phyloP scores from a whole-genome alignment of 208 protist species.

The Trypanosoma caninum region DNA sequence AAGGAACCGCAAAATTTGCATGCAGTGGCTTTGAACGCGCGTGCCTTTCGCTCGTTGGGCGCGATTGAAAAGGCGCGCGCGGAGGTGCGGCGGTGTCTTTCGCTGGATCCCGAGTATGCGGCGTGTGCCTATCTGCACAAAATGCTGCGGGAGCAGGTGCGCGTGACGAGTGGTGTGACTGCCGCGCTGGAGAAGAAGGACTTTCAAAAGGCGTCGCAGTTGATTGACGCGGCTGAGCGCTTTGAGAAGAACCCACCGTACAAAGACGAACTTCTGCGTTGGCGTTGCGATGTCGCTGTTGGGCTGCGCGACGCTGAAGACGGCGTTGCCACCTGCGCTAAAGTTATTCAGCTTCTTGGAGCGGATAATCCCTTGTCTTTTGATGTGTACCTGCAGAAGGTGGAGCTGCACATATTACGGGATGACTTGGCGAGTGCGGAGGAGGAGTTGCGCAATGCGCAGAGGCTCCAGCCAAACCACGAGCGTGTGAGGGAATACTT shows the following conservation, averaged over 20 bases:
- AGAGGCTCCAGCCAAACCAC: constrained; percentile 28
- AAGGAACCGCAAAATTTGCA: constrained; percentile 66
- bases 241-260: constrained; percentile 54
- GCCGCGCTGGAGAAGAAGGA: constrained; percentile 35
- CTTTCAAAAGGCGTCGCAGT: constrained; percentile 39
- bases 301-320: constrained; percentile 47
- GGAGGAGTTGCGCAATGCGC: constrained; percentile 27
- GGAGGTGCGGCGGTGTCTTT: constrained; percentile 75
- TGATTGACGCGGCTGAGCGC: constrained; percentile 41
- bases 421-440: constrained; percentile 68
- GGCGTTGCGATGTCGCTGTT: constrained; percentile 76
- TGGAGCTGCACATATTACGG: constrained; percentile 77
- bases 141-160: constrained; percentile 65
- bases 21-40: constrained; percentile 67
- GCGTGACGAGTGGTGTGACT: constrained; percentile 31
- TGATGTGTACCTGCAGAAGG: constrained; percentile 53
- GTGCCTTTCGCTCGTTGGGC: constrained; percentile 65
- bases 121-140: constrained; percentile 66
- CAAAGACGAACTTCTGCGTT: constrained; percentile 63
- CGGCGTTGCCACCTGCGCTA: constrained; percentile 52
- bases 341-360: constrained; percentile 33
- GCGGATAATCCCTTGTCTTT: constrained; percentile 38
- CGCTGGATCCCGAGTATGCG: constrained; percentile 81
- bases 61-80: constrained; percentile 60
- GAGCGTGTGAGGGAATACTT: constrained; percentile 34